Conservation (phyloP, 495 filamentous ascomycete species). For the Penicillium atrosanguineum region DNA sequence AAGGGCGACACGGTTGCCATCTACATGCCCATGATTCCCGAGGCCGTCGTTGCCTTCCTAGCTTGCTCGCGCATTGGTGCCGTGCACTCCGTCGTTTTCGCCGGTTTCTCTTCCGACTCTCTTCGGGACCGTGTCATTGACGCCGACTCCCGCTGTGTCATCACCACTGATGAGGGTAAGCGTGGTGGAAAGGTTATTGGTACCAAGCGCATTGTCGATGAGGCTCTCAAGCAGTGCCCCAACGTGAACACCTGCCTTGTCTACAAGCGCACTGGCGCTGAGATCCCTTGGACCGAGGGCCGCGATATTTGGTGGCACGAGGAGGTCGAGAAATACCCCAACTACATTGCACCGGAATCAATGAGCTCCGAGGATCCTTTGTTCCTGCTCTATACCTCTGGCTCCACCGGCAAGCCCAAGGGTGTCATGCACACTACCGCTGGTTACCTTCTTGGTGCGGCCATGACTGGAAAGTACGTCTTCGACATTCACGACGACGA, state of each 20-base stretch:
- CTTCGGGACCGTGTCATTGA: constrained; percentile 94
- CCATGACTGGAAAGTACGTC: constrained; percentile 93
- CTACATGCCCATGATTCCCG: constrained; percentile 98
- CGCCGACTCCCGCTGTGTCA: constrained; percentile 84
- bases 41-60: constrained; percentile 87
- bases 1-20: constrained; percentile 98
- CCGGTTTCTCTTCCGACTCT: constrained; percentile 96
- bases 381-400: constrained; percentile 97
- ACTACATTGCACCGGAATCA: constrained; percentile 80
- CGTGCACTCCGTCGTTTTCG: constrained; percentile 97
- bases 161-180: constrained; percentile 96
- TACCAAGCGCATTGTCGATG: constrained; percentile 99
- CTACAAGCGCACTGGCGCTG: constrained; percentile 92
- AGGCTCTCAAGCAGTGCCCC: constrained; percentile 95
- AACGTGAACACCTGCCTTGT: constrained; percentile 83
- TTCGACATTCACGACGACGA: constrained; percentile 97
- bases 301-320: constrained; percentile 98
- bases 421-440: constrained; percentile 98
- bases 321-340: constrained; percentile 92
- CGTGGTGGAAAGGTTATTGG: constrained; percentile 96
- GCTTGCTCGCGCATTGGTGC: constrained; percentile 92
- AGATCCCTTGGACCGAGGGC: constrained; percentile 85
- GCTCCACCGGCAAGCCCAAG: constrained; percentile 97
- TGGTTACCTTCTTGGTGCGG: constrained; percentile 90
- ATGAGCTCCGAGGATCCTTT: constrained; percentile 94